Evolutionary conservation across 78 protist species (phyloP).

Genomic region (Dictyostelium purpureum): DNA sequence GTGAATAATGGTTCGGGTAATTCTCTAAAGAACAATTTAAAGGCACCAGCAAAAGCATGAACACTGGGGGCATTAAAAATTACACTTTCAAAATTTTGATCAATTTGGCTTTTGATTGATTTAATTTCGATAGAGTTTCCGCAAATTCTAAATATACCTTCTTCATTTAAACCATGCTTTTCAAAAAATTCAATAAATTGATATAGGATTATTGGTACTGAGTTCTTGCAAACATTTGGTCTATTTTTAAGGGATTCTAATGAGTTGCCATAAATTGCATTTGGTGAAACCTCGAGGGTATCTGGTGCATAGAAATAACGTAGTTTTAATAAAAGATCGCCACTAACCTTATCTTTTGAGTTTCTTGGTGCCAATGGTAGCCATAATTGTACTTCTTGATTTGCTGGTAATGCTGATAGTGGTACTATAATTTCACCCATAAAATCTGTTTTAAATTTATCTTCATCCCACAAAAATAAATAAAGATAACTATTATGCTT

Average conservation of each 20-base stretch:
- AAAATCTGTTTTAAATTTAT: slow-evolving; percentile 54
- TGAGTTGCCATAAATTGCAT: slow-evolving; percentile 29
- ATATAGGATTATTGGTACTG: slow-evolving; percentile 17
- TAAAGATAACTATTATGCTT: slow-evolving; percentile 47
- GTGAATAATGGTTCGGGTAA: slow-evolving; percentile 68
- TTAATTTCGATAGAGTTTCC: slow-evolving; percentile 41
- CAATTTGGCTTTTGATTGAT: neutral
- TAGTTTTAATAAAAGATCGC: slow-evolving; percentile 15
- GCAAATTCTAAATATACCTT: slow-evolving; percentile 51
- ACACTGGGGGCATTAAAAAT: neutral
- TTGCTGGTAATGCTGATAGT: neutral
- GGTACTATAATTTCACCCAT: slow-evolving; percentile 33
- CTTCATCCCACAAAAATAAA: slow-evolving; percentile 66
- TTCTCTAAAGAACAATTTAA: slow-evolving; percentile 70
- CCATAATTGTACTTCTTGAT: slow-evolving; percentile 15
- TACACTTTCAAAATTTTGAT: neutral
- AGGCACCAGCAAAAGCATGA: slow-evolving; percentile 37
- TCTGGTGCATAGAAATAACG: slow-evolving; percentile 36
- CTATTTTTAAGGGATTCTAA: neutral
- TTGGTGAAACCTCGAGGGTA: neutral
- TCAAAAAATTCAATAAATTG: slow-evolving; percentile 40
- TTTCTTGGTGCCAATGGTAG: slow-evolving; percentile 36
- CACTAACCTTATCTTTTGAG: slow-evolving; percentile 41
- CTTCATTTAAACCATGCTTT: slow-evolving; percentile 18
- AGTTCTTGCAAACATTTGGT: slow-evolving; percentile 13